Evolutionary conservation across 495 filamentous ascomycete species (phyloP), one percentile per base, ranked within the genome.

Genomic region (Chaetomium fimeti): DNA sequence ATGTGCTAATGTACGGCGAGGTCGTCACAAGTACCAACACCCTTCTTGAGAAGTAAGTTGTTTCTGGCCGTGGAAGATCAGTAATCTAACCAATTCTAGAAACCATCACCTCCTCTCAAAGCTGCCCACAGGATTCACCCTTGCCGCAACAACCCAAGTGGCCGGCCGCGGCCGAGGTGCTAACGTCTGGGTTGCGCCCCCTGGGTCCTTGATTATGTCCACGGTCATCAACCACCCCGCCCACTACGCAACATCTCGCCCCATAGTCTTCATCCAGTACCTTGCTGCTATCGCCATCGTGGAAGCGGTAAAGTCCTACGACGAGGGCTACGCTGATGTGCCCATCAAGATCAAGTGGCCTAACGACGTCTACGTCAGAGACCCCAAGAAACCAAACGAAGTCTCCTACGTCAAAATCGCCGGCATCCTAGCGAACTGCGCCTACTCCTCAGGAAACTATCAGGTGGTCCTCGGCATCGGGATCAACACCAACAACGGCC

Each of bases 321-420:
- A 89, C 53, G 58, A 57, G 12, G 75, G 73, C 20, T 98, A 95
- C 73, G 79, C 83, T 42, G 76, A 83, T 1, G 65, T 97, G 36
- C 91, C 90, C 11, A 85, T 98, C 43, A 91, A 91, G 73, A 72
- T 98, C 40, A 98, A 98, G 76, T 98, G 94, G 94, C 94, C 94
- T 9, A 98, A 98, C 66, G 94, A 98, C 72, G 90, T 98, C 64
- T 97, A 93, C 73, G 92, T 91, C 0, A 79, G 84, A 13, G 90
- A 92, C 69, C 92, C 91, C 2, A 76, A 75, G 32, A 81, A 87
- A 61, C 79, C 85, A 5, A 61, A 76, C 3, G 76, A 84, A 32
- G 82, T 85, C 40, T 74, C 81, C 15, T 95, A 91, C 72, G 87
- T 92, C 66, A 99, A 99, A 69, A 93, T 99, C 56, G 91, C 89